Evolutionary conservation across 2,329 filamentous ascomycete genomes (phyloP).

Genomic region (Clonostachys byssicola): DNA sequence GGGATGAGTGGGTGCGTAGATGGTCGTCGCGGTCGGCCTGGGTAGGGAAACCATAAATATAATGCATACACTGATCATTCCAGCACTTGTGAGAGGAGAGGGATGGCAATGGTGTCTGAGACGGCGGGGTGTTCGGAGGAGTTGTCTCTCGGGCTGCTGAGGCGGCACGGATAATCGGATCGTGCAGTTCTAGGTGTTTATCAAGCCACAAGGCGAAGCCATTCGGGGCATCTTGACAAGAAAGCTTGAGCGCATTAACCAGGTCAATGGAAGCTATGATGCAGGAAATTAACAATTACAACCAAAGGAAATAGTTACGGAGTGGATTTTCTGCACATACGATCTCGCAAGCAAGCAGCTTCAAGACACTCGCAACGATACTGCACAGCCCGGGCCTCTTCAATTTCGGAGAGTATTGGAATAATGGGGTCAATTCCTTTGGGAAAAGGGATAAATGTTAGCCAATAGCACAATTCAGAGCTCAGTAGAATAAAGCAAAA

Average conservation of each 20-base stretch:
- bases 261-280: slow-evolving; percentile 21
- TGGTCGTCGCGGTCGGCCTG: slow-evolving; percentile 48
- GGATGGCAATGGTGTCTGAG: background rate
- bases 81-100: slow-evolving; percentile 43
- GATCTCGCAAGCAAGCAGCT: slow-evolving; percentile 34
- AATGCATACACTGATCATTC: slow-evolving; percentile 50
- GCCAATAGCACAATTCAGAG: background rate
- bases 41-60: slow-evolving; percentile 52
- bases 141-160: background rate
- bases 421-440: slow-evolving; percentile 21
- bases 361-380: slow-evolving; percentile 57
- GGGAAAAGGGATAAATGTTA: background rate
- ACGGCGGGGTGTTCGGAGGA: slow-evolving; percentile 11
- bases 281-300: background rate
- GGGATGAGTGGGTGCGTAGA: slow-evolving; percentile 33
- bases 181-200: slow-evolving; percentile 42
- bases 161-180: slow-evolving; percentile 31
- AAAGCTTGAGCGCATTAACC: slow-evolving; percentile 18
- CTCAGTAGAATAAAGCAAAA: slow-evolving; percentile 2
- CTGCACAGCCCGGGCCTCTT: slow-evolving; percentile 53
- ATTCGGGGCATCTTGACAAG: slow-evolving; percentile 28
- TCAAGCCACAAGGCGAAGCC: slow-evolving; percentile 49
- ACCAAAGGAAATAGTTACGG: too few relatives aligned
- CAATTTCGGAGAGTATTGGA: slow-evolving; percentile 46
- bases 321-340: background rate